A percentile compares a stretch with the other conserved stretches of the same genome.
phyloP scores from a whole-genome alignment of 306 rosid genomes.

The Adenanthera pavonina region DNA sequence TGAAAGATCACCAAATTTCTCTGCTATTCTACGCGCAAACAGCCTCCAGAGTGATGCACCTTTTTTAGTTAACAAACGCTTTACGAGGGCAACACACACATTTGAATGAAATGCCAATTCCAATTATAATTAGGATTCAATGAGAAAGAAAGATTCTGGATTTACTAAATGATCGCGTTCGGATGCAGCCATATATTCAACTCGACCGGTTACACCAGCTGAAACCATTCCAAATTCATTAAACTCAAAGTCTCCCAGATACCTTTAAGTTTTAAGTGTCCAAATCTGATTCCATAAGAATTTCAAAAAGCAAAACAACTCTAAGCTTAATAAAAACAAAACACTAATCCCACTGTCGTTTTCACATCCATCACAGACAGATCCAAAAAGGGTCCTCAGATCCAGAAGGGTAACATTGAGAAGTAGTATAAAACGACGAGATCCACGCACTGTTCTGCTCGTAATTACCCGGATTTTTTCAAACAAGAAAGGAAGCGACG shows the following conservation, averaged over 20 bases:
- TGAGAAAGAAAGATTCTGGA: not conserved
- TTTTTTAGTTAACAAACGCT: not conserved
- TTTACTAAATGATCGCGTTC: constrained; percentile 30
- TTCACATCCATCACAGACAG: constrained; percentile 22
- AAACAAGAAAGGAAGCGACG: not conserved
- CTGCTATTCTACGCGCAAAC: not conserved
- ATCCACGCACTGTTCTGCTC: constrained; percentile 32
- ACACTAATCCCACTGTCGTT: constrained; percentile 18
- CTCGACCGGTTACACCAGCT: not conserved
- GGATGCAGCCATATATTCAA: constrained; percentile 7
- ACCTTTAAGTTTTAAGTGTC: not conserved
- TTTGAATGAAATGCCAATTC: constrained; percentile 13
- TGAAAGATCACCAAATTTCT: not conserved
- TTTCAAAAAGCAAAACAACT: constrained; percentile 21
- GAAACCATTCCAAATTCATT: not conserved
- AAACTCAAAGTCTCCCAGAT: constrained; percentile 13
- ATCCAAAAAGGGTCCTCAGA: constrained; percentile 39
- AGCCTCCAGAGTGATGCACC: not conserved
- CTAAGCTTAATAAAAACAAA: not conserved
- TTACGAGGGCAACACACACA: constrained; percentile 1
- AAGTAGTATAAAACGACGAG: constrained; percentile 18
- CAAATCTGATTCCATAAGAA: not conserved
- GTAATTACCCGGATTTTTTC: constrained; percentile 1
- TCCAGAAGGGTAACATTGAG: constrained; percentile 33
- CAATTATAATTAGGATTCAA: constrained; percentile 7